A percentile compares a stretch with the other conserved stretches of the same genome.
Evolutionary conservation across 306 rosid species (phyloP).

Genomic region (Cajanus cajan): DNA sequence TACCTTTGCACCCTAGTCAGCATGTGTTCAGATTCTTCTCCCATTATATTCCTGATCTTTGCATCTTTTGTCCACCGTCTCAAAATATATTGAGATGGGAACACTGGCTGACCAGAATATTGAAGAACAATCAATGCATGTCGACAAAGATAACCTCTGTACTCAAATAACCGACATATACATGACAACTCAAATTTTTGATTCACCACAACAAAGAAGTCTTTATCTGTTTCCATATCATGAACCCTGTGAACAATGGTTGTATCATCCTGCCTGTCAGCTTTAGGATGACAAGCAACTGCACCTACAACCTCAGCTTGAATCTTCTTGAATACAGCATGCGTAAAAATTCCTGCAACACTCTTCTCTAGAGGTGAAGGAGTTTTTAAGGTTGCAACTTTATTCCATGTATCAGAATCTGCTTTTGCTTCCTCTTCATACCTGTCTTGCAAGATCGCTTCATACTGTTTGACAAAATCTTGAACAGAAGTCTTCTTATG

Average conservation of each 20-base stretch:
- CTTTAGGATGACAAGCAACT: constrained; percentile 91
- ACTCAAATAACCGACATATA: constrained; percentile 80
- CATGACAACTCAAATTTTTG: constrained; percentile 78
- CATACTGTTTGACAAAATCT: constrained; percentile 86
- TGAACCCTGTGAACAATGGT: constrained; percentile 63
- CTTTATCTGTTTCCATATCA: constrained; percentile 76
- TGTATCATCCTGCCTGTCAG: constrained; percentile 68
- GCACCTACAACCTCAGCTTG: constrained; percentile 96
- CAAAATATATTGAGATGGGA: constrained; percentile 83
- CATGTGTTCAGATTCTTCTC: constrained; percentile 62
- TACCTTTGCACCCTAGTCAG: constrained; percentile 73
- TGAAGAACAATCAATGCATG: constrained; percentile 96
- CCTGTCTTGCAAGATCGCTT: constrained; percentile 84
- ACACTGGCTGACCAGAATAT: constrained; percentile 69
- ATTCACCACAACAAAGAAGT: constrained; percentile 67
- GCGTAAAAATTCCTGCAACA: constrained; percentile 74
- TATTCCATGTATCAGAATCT: constrained; percentile 92
- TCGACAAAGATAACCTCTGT: constrained; percentile 94
- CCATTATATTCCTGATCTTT: constrained; percentile 58
- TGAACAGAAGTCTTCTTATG: constrained; percentile 86
- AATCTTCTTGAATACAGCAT: constrained; percentile 85
- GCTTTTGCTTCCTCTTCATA: constrained; percentile 99
- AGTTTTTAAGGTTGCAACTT: constrained; percentile 68
- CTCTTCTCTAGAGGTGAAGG: constrained; percentile 97
- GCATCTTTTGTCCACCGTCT: constrained; percentile 94